These are phyloP conservation scores for Sanguinoderma infundibulare DNA, from an alignment of 1,284 basidiomycete species.

Conservation along the genomic window DNA sequence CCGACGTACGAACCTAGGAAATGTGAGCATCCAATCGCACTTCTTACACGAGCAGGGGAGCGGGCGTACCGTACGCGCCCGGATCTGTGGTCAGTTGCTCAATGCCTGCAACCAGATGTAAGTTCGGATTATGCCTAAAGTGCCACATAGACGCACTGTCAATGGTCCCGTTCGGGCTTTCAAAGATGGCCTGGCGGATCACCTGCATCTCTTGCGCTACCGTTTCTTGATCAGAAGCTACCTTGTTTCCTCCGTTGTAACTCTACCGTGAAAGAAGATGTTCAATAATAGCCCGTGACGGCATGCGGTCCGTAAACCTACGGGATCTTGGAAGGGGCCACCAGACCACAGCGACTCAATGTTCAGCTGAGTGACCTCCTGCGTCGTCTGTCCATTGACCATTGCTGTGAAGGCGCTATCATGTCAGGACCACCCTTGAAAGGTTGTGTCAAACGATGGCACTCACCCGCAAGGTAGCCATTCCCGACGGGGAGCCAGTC, in stretches of 20 bases:
- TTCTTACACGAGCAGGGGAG: neutral
- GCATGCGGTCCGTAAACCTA: slow-evolving; percentile 22
- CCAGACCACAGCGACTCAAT: slow-evolving; percentile 79
- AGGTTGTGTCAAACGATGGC: neutral
- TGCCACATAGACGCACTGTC: slow-evolving; percentile 44
- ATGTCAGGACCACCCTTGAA: neutral
- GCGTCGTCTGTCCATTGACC: slow-evolving; percentile 61
- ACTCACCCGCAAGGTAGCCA: slow-evolving; percentile 68
- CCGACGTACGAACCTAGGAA: slow-evolving; percentile 67
- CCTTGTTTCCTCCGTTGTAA: slow-evolving; percentile 76
- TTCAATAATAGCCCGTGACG: slow-evolving; percentile 3
- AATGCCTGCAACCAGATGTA: slow-evolving; percentile 46
- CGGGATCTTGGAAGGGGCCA: slow-evolving; percentile 70
- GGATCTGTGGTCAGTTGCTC: slow-evolving; percentile 52
- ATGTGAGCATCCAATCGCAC: neutral
- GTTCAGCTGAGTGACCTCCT: slow-evolving; percentile 69
- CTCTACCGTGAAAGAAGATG: slow-evolving; percentile 41
- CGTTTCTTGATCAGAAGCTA: slow-evolving; percentile 45
- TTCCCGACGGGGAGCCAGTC: slow-evolving; percentile 75
- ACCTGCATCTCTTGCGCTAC: slow-evolving; percentile 54
- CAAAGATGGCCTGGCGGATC: slow-evolving; percentile 62
- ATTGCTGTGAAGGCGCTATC: slow-evolving; percentile 50
- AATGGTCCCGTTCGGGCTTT: slow-evolving; percentile 61
- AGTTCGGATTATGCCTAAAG: neutral
- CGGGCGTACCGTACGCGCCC: slow-evolving; percentile 60